A percentile compares a stretch with the other conserved stretches of the same genome.
phyloP scores from a whole-genome alignment of 2,329 filamentous ascomycete genomes.

The Hortaea werneckii region DNA sequence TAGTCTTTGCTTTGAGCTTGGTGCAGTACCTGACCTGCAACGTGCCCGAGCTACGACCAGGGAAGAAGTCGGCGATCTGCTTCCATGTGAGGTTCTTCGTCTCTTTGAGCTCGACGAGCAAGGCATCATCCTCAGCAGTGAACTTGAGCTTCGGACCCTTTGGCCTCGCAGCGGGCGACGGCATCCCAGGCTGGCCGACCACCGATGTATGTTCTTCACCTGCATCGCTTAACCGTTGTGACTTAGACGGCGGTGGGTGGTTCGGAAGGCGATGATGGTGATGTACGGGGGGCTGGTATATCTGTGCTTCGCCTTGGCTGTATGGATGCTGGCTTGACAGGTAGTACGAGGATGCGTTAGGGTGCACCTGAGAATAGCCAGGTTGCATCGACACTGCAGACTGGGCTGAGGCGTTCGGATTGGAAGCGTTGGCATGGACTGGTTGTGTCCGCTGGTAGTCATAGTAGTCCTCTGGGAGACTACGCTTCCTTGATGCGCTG shows the following conservation, averaged over 20 bases:
- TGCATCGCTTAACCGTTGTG: constrained; percentile 50
- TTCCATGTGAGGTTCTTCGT: constrained; percentile 95
- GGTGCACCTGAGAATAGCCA: constrained; percentile 15
- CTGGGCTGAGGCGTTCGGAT: constrained; percentile 23
- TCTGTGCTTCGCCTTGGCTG: constrained; percentile 10
- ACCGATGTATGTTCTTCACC: constrained; percentile 52
- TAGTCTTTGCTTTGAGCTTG: constrained; percentile 87
- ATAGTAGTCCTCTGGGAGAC: constrained; percentile 31
- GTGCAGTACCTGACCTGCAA: constrained; percentile 91
- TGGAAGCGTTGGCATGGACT: constrained; percentile 11
- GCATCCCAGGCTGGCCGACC: constrained; percentile 81
- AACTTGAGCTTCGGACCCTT: constrained; percentile 89
- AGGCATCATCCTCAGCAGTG: constrained; percentile 79
- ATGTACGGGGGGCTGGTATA: constrained; percentile 31
- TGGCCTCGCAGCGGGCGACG: constrained; percentile 66
- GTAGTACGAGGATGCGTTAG: constrained; percentile 12
- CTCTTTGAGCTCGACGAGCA: constrained; percentile 84
- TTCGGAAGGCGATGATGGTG: constrained; percentile 75
- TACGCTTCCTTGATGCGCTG: constrained; percentile 31
- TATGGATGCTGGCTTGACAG: constrained; percentile 14
- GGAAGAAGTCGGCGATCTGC: constrained; percentile 94
- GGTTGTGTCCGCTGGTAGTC: constrained; percentile 32
- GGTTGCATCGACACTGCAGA: constrained; percentile 29
- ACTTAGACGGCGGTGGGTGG: constrained; percentile 58
- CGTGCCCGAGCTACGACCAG: constrained; percentile 78